These are phyloP conservation scores for Leccinum incarnatum DNA, from an alignment of 768 basidiomycete genomes.

Conservation along the genomic window DNA sequence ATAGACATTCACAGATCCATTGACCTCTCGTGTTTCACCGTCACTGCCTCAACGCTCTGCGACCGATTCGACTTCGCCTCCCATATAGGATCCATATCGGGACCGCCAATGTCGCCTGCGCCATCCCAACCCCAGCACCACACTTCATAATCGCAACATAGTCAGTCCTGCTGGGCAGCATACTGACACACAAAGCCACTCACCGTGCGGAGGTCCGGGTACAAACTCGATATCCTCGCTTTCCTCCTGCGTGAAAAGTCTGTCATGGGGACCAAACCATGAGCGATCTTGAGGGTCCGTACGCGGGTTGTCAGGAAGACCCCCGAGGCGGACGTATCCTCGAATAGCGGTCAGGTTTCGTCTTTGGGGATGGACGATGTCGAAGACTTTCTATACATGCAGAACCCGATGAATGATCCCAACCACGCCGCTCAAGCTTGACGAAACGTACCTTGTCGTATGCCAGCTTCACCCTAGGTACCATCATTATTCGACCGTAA, in stretches of 20 bases:
- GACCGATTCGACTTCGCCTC: conserved; percentile 75
- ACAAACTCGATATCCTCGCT: conserved; percentile 70
- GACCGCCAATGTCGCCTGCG: conserved; percentile 95
- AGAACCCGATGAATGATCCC: conserved; percentile 4
- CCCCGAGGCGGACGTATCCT: conserved; percentile 92
- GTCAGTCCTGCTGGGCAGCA: not conserved
- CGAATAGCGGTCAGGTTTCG: conserved; percentile 95
- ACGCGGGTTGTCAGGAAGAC: conserved; percentile 91
- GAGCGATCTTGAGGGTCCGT: conserved; percentile 97
- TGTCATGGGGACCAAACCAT: conserved; percentile 98
- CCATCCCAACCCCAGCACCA: conserved; percentile 99
- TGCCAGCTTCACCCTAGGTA: conserved; percentile 92
- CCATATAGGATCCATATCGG: conserved; percentile 98
- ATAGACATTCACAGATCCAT: conserved; percentile 23
- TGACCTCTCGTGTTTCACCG: conserved; percentile 65
- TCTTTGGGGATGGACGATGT: conserved; percentile 88
- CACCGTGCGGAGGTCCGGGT: conserved; percentile 84
- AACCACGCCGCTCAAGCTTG: not conserved
- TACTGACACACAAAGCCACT: not conserved
- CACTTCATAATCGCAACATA: conserved; percentile 46
- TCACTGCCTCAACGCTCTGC: conserved; percentile 54
- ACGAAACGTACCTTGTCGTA: conserved; percentile 72
- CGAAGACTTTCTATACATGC: conserved; percentile 76
- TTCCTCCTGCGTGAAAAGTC: conserved; percentile 90
- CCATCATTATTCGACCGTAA: conserved; percentile 97